These are phyloP conservation scores for Aureobasidium mangrovei DNA, from an alignment of 2,329 filamentous ascomycete species.

Conservation along the genomic window DNA sequence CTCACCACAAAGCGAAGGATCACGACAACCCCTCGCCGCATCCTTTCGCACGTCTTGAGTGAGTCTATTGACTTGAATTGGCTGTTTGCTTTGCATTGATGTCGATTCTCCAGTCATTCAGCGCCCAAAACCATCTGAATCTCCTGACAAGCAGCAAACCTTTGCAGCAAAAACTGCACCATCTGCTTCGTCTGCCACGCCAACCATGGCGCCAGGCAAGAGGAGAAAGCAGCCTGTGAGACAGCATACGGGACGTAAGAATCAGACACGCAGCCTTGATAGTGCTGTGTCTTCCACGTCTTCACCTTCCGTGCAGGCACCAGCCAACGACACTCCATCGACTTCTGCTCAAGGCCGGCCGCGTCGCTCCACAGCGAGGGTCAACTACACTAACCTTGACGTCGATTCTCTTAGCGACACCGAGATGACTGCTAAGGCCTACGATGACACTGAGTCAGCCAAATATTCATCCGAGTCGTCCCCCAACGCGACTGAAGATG, in stretches of 20 bases:
- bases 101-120: neutral
- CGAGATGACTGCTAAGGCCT: too few relatives aligned
- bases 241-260: neutral
- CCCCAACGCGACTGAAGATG: too few relatives aligned
- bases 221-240: neutral
- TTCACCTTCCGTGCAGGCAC: neutral
- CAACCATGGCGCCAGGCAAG: too few relatives aligned
- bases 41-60: constrained; percentile 3
- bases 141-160: neutral
- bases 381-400: too few relatives aligned
- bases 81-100: neutral
- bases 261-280: neutral
- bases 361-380: neutral
- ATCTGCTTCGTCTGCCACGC: neutral
- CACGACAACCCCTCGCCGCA: neutral
- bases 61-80: neutral
- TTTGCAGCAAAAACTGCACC: neutral
- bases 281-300: neutral
- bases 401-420: too few relatives aligned
- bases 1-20: neutral
- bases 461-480: too few relatives aligned
- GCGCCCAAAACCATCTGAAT: neutral
- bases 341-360: neutral
- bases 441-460: too few relatives aligned
- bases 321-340: neutral